Conservation (phyloP, 179 eudicot genomes). For the Beta corolliflora region DNA sequence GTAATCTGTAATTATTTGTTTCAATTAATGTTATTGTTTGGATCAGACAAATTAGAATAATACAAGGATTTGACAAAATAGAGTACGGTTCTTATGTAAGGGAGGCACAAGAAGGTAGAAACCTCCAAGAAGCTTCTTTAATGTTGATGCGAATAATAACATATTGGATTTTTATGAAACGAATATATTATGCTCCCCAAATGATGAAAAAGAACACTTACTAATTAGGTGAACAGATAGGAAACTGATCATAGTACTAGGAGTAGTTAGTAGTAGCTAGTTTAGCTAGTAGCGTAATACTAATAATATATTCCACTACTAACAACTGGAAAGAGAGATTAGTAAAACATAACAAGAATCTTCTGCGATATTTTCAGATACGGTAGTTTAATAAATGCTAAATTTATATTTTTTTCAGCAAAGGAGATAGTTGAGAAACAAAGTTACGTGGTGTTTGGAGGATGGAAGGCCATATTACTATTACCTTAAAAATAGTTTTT, state of each 20-base stretch:
- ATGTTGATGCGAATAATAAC: not conserved
- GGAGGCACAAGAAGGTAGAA: conserved; percentile 3
- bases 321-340: conserved; percentile 5
- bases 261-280: not conserved
- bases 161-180: not conserved
- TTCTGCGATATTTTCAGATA: not conserved
- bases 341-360: not conserved
- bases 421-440: conserved; percentile 3
- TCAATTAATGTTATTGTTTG: not conserved
- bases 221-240: not conserved
- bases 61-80: not conserved
- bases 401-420: not conserved
- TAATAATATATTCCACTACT: not conserved
- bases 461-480: not conserved
- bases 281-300: not conserved
- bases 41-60: not conserved
- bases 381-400: not conserved
- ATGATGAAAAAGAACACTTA: not conserved
- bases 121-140: conserved; percentile 20
- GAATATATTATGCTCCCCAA: not conserved
- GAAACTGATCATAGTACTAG: not conserved
- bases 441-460: conserved; percentile 1
- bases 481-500: not conserved
- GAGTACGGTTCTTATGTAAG: conserved; percentile 9
- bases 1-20: too few species aligned